These are phyloP conservation scores for Ophiostoma angusticollis DNA, from an alignment of 2,329 filamentous ascomycete genomes.

Conservation along the genomic window DNA sequence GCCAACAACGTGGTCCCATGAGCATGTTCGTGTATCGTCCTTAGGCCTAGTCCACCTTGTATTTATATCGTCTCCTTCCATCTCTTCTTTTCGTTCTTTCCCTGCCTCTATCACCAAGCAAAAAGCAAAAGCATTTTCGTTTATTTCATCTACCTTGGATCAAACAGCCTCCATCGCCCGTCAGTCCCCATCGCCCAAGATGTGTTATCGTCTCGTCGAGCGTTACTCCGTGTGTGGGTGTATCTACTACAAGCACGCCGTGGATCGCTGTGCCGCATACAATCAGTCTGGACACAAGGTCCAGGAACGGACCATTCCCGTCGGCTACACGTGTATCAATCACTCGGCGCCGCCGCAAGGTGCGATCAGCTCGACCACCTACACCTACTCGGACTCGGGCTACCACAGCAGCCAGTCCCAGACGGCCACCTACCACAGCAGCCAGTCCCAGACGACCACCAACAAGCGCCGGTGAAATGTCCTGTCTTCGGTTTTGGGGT, in stretches of 20 bases:
- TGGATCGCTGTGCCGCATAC: slow-evolving; percentile 69
- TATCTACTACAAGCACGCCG: slow-evolving; percentile 74
- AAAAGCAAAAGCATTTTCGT: not conserved
- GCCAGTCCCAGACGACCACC: slow-evolving; percentile 32
- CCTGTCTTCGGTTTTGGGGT: slow-evolving; percentile 38
- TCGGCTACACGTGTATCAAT: slow-evolving; percentile 63
- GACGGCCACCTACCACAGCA: slow-evolving; percentile 37
- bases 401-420: slow-evolving; percentile 38
- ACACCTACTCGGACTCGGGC: slow-evolving; percentile 40
- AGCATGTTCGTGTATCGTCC: slow-evolving; percentile 1
- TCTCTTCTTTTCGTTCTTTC: slow-evolving; percentile 3
- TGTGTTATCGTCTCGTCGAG: slow-evolving; percentile 84
- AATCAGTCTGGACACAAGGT: slow-evolving; percentile 59
- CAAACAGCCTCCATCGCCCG: not conserved
- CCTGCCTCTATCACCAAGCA: slow-evolving; percentile 1
- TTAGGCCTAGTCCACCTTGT: slow-evolving; percentile 5
- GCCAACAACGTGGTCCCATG: slow-evolving; percentile 1
- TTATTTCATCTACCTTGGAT: not conserved
- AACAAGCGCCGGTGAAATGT: slow-evolving; percentile 38
- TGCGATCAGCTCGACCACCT: slow-evolving; percentile 26
- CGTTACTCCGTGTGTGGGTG: slow-evolving; percentile 78
- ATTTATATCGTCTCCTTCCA: slow-evolving; percentile 7
- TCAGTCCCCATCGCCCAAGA: slow-evolving; percentile 35
- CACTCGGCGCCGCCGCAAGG: slow-evolving; percentile 32
- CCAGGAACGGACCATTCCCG: slow-evolving; percentile 63